Evolutionary conservation across 169 alveolate species (phyloP), one percentile per base, ranked within the genome.

Genomic region (Plasmodium malariae): DNA sequence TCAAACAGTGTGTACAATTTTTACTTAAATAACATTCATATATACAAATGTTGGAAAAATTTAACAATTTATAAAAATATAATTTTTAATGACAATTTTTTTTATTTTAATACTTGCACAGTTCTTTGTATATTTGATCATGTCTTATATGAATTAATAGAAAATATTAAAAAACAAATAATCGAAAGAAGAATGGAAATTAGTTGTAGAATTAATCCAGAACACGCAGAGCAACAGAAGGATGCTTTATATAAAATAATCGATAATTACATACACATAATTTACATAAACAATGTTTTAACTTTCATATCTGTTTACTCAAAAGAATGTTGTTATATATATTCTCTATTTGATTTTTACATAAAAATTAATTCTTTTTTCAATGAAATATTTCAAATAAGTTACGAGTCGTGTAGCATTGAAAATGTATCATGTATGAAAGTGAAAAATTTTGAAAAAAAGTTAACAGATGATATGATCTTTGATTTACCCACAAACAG

Each of bases 281-380:
- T 26, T 6, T 65, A 65, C 49, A 65, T 65, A 14, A 65, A 65
- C 55, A 36, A 65, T 26, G 12, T 65, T 28, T 14, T 65, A 19
- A 65, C 74, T 11, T 65, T 65, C 49, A 26, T 65, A 36, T 65
- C 74, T 36, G 28, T 65, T 19, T 65, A 43, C 49, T 36, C 74
- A 43, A 65, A 43, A 17, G 74, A 65, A 11, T 17, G 7, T 28
- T 36, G 3, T 19, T 43, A 65, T 19, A 26, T 65, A 17, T 65
- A 43, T 65, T 65, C 74, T 19, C 55, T 65, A 0, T 65, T 65
- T 14, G 74, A 32, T 19, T 65, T 65, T 30, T 65, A 65, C 74
- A 43, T 5, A 17, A 36, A 65, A 43, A 43, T 32, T 48, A 26
- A 43, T 5, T 17, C 0, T 21, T 43, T 65, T 21, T 32, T 36